Evolutionary conservation across 164 flowering plant species (phyloP), one percentile per base, ranked within the genome.

Genomic region (Stephania yunnanensis): DNA sequence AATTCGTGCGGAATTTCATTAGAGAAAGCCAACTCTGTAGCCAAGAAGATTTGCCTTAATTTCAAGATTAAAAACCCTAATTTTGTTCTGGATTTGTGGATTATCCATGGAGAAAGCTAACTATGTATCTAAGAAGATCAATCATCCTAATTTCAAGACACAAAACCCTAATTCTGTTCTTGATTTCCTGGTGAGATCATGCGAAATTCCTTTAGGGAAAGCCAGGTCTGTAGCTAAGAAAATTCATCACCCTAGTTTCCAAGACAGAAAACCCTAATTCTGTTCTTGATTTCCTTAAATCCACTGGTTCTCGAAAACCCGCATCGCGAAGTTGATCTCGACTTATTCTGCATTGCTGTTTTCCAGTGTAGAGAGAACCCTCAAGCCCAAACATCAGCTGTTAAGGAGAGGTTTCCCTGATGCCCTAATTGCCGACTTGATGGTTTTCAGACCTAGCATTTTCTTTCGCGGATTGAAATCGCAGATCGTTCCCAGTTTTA

Each of bases 301-400:
- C 48, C 10, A 45, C 25, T 45, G 71, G 52, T 69, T 69, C 8
- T 44, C 71, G 4, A 17, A 69, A 42, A 69, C 72, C 30, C 72
- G 45, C 13, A 70, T 70, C n/a, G 19, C 53, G 46, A 70, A 70
- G 19, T 31, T 70, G 20, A 70, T 70, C 17, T 70, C 55, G 55
- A 70, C n/a, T 53, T 20, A 20, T 12, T 53, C 72, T 12, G 46
- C 30, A 22, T 46, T 70, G 19, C 48, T 72, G 1, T 72, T 53
- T 29, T 30, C 66, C 7, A 58, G 36, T 53, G 67, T 53, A 6
- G 64, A 71, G 2, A 30, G 55, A 72, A 55, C 65, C 67, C 29
- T 30, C 1, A 55, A 55, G 46, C 66, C 66, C 65, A 72, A 72
- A 10, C 58, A 29, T 10, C 8, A 55, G 36, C 7, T 6, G 10